Conservation (phyloP, 495 filamentous ascomycete species). For the Xanthoparmelia taractica region DNA sequence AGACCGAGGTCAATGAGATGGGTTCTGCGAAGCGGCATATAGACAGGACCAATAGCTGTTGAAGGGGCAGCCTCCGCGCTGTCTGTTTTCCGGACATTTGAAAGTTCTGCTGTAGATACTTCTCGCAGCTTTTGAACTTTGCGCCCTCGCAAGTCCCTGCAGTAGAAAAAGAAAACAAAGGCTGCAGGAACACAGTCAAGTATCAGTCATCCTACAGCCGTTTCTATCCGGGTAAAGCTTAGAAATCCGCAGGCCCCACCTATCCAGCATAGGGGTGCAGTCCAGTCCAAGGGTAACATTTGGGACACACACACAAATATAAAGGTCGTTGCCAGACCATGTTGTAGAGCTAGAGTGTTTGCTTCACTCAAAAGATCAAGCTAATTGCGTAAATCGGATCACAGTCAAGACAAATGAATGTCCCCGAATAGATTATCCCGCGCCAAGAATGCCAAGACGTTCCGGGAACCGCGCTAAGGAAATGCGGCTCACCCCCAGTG, state of each 20-base stretch:
- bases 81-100: slow-evolving; percentile 12
- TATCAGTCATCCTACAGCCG: not conserved
- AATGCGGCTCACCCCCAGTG: not conserved
- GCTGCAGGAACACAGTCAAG: not conserved
- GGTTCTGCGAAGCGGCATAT: slow-evolving; percentile 80
- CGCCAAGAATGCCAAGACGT: not conserved
- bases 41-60: slow-evolving; percentile 53
- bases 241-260: not conserved
- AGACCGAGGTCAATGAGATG: slow-evolving; percentile 22
- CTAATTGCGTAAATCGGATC: no score
- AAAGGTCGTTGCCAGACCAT: not conserved
- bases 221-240: slow-evolving; percentile 2
- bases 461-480: slow-evolving; percentile 8
- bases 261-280: not conserved
- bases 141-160: no score
- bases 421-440: not conserved
- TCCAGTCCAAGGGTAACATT: not conserved
- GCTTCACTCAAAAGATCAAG: not conserved
- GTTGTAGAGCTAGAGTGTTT: not conserved
- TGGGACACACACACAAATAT: not conserved
- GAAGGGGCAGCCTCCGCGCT: slow-evolving; percentile 39
- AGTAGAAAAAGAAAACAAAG: not conserved
- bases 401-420: no score
- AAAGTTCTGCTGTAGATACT: not conserved
- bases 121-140: not conserved